Evolutionary conservation across 345 rosid species (phyloP).

Genomic region (Viola odorata): DNA sequence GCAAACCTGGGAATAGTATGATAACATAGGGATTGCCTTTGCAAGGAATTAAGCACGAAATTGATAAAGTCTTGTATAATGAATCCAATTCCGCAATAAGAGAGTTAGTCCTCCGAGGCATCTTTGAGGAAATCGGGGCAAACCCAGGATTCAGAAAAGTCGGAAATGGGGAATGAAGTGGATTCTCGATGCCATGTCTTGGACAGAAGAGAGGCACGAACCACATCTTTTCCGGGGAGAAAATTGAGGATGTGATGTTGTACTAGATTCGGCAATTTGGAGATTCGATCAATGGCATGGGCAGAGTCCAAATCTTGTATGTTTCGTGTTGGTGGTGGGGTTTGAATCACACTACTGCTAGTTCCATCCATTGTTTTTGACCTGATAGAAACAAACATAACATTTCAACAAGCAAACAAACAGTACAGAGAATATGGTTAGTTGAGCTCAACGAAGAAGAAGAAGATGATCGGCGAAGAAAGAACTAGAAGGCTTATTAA

Average conservation of each 20-base stretch:
- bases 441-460: no score
- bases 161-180: neutral
- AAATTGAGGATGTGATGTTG: neutral
- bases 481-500: no score
- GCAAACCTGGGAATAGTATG: no score
- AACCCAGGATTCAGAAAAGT: neutral
- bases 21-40: neutral
- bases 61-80: neutral
- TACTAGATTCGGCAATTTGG: neutral
- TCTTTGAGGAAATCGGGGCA: neutral
- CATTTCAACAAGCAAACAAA: no score
- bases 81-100: neutral
- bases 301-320: no score
- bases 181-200: neutral
- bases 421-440: no score
- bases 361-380: no score
- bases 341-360: no score
- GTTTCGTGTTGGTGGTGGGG: no score
- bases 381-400: no score
- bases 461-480: no score
- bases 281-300: neutral
- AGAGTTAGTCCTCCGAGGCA: no score
- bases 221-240: neutral
- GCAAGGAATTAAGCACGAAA: neutral
- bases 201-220: neutral